Evolutionary conservation across 768 basidiomycete genomes (phyloP).

Genomic region (Tylopilus felleus): DNA sequence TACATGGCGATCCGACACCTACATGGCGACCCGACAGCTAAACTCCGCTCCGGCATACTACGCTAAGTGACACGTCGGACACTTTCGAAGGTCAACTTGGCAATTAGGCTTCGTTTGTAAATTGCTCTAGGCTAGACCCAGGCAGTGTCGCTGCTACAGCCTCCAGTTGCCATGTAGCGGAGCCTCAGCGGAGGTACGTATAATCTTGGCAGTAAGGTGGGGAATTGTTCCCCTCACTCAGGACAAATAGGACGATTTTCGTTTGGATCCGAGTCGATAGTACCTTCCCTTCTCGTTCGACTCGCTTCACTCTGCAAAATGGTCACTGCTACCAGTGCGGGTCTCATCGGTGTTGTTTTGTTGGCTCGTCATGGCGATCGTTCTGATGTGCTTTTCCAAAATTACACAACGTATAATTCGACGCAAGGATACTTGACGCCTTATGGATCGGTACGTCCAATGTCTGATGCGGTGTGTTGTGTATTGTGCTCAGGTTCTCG

Average conservation of each 20-base stretch:
- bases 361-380: slow-evolving; percentile 79
- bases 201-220: background rate
- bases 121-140: background rate
- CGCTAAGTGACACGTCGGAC: too few relatives aligned
- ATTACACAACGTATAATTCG: slow-evolving; percentile 66
- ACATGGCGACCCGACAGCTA: background rate
- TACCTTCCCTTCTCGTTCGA: background rate
- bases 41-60: background rate
- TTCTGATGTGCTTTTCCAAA: slow-evolving; percentile 55
- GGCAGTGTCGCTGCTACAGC: background rate
- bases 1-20: too few relatives aligned
- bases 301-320: slow-evolving; percentile 9
- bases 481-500: background rate
- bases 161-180: background rate
- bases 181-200: background rate
- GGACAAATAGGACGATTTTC: slow-evolving; percentile 6
- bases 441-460: slow-evolving; percentile 60
- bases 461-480: slow-evolving; percentile 11
- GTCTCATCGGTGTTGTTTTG: slow-evolving; percentile 68
- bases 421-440: slow-evolving; percentile 66
- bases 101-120: background rate
- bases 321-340: slow-evolving; percentile 24
- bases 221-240: background rate
- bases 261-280: background rate
- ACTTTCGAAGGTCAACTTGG: too few relatives aligned